Base-by-base conservation (phyloP, 768 basidiomycete species). In the Hortiboletus campestris region DNA sequence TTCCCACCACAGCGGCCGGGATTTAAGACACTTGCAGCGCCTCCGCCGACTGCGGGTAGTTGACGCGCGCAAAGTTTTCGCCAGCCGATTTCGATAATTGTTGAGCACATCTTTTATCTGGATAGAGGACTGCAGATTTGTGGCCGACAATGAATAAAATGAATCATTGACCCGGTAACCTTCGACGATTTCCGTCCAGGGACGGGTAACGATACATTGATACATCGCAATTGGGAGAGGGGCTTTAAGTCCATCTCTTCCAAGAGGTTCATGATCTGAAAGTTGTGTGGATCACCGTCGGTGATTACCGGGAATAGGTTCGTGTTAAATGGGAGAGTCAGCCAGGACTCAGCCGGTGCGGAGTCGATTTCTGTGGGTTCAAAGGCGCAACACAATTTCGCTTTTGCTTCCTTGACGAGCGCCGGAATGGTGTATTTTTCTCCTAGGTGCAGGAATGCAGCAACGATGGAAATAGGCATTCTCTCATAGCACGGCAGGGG, bases 201-300 rank as follows among this genome's bases (percentile, higher is more conserved):
- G 47, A 31, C 51, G 55, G 11, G 38, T 10, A 0, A 25, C 1
- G 17, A 42, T 35, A 22, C 55, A 61, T n/a, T 44, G 50, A 38
- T 53, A 54, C 56, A 55, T 61, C 8, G 51, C 29, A 2, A 58
- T 2, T 29, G 56, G 53, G 8, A 63, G 62, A 22, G 47, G 40
- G 0, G 34, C 50, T 20, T 32, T 1, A 65, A 2, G 5, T 20
- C 45, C 49, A 39, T 36, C 19, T 53, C 57, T 8, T 53, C 31
- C 49, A 61, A 20, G 13, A 62, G 55, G 20, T 59, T 64, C 56
- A 59, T 62, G 28, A 60, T 14, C 22, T 53, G 61, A 45, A 67
- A 60, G 38, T 57, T 47, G 47, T 51, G 43, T 6, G 58, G 63
- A 14, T 67, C 63, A 2, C 29, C 3, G 12, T 36, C 42, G 6